Evolutionary conservation across 345 rosid genomes (phyloP).

Genomic region (Euphorbia peplus): DNA sequence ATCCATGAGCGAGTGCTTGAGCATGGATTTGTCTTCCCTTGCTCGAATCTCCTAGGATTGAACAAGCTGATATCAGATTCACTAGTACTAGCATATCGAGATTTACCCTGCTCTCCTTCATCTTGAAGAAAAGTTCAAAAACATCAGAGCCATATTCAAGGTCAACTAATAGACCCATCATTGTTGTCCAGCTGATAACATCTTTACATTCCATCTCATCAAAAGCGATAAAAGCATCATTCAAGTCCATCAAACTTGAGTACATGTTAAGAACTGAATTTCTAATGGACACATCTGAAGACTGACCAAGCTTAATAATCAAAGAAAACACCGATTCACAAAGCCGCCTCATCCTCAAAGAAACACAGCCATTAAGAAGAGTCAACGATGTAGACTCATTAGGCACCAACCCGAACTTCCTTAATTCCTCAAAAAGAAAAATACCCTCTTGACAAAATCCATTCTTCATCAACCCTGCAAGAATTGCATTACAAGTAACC

Average conservation of each 20-base stretch:
- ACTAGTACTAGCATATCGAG: conserved; percentile 30
- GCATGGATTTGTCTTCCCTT: conserved; percentile 45
- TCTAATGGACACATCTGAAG: conserved; percentile 25
- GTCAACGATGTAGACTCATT: conserved; percentile 29
- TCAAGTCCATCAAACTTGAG: conserved; percentile 34
- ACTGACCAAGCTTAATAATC: conserved; percentile 35
- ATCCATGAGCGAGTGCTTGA: conserved; percentile 31
- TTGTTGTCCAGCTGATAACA: conserved; percentile 38
- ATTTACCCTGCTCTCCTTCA: conserved; percentile 22
- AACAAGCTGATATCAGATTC: conserved; percentile 39
- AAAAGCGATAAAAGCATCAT: conserved; percentile 30
- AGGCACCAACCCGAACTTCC: conserved; percentile 32
- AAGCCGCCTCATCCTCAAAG: conserved; percentile 25
- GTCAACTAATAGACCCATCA: conserved; percentile 38
- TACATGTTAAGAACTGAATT: conserved; percentile 43
- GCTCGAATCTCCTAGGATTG: conserved; percentile 33
- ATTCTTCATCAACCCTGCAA: conserved; percentile 32
- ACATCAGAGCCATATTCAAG: conserved; percentile 33
- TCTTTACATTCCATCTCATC: conserved; percentile 33
- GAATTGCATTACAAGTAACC: conserved; percentile 38
- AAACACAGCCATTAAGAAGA: conserved; percentile 27
- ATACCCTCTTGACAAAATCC: conserved; percentile 30
- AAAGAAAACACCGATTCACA: conserved; percentile 34
- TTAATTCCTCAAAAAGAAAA: conserved; percentile 25
- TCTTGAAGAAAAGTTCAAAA: conserved; percentile 27